Base-by-base conservation (phyloP, 2,329 filamentous ascomycete genomes). In the Hawksworthiomyces lignivorus region DNA sequence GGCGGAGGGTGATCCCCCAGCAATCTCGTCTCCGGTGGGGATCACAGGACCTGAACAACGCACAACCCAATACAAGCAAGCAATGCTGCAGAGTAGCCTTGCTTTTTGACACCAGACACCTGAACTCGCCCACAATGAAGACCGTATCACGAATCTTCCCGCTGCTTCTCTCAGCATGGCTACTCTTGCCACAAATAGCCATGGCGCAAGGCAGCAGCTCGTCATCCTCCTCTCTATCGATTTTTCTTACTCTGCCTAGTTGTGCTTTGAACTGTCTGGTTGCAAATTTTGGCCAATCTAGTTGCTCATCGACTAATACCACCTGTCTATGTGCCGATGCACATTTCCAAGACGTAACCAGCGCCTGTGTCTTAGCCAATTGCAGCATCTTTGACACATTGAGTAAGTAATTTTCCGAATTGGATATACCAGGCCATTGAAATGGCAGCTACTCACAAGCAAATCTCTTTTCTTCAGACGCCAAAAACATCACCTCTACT, bases 401-500 rank as follows among this genome's bases (percentile, higher is more conserved):
- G 22, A 42, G 44, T 46, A 45, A 4, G 43, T 17, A 8, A 31
- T 8, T 4, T 32, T 12, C 3, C 15, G n/a, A n/a, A n/a, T n/a
- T n/a, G n/a, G n/a, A n/a, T n/a, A n/a, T n/a, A n/a, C n/a, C n/a
- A n/a, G n/a, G n/a, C n/a, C n/a, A n/a, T n/a, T n/a, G n/a, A n/a
- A n/a, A n/a, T n/a, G n/a, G n/a, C n/a, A n/a, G n/a, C n/a, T n/a
- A n/a, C n/a, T n/a, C n/a, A n/a, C n/a, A n/a, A n/a, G n/a, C n/a
- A n/a, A n/a, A n/a, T n/a, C n/a, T n/a, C n/a, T n/a, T n/a, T n/a
- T n/a, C n/a, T n/a, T n/a, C 21, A 53, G 50, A 39, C 17, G 51
- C 49, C 14, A 54, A 51, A 18, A 55, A 56, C 42, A 31, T 52
- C 5, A 59, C 53, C 2, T 41, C 54, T 1, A 53, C 48, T 2